Evolutionary conservation across 257 asterid genomes (phyloP).

Genomic region (Datura wrightii): DNA sequence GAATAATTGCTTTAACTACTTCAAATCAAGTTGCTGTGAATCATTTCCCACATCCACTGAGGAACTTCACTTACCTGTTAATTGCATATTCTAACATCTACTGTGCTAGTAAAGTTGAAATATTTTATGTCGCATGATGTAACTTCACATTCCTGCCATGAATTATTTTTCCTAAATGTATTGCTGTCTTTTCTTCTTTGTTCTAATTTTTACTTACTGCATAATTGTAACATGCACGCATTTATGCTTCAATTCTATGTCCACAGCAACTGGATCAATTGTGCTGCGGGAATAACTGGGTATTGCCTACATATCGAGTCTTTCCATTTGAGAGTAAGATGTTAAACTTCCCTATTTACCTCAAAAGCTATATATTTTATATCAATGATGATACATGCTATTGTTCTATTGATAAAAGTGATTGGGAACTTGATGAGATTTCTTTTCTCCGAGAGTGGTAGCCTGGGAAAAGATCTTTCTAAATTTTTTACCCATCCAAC

Average conservation of each 20-base stretch:
- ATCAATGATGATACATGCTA: not conserved
- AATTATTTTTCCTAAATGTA: not conserved
- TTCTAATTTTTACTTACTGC: not conserved
- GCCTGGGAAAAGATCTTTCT: not conserved
- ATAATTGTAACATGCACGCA: not conserved
- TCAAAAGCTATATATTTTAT: not conserved
- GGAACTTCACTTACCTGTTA: not conserved
- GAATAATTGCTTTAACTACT: not conserved
- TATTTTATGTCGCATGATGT: not conserved
- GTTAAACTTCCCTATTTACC: not conserved
- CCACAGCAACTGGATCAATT: constrained; percentile 44
- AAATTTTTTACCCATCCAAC: constrained; percentile 5
- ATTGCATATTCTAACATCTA: not conserved
- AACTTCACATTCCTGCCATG: not conserved
- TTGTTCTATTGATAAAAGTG: constrained; percentile 7
- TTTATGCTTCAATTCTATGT: constrained; percentile 9
- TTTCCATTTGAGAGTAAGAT: constrained; percentile 34
- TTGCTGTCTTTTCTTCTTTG: not conserved
- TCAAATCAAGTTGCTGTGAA: not conserved
- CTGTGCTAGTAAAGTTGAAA: not conserved
- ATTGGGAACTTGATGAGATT: not conserved
- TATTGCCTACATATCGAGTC: constrained; percentile 38
- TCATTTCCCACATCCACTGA: not conserved
- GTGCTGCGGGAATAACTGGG: constrained; percentile 36
- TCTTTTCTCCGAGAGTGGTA: not conserved